Evolutionary conservation across 352 stramenopile species (phyloP).

Genomic region (Phytophthora agathidicida): DNA sequence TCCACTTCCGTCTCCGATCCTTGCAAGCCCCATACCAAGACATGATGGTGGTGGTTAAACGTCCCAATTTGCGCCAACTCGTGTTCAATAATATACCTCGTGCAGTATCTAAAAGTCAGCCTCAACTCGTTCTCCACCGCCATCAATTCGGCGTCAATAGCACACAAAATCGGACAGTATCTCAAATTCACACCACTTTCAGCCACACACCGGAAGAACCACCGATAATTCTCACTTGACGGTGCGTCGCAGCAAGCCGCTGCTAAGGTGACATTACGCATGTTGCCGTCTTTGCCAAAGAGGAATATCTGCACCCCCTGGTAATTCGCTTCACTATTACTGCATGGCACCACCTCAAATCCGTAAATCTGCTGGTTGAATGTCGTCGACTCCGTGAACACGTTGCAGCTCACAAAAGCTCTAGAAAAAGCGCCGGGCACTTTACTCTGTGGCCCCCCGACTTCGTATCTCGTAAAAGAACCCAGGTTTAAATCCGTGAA

Average conservation of each 20-base stretch:
- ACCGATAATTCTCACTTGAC: slow-evolving; percentile 50
- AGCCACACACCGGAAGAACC: slow-evolving; percentile 56
- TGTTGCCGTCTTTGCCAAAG: slow-evolving; percentile 61
- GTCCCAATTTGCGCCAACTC: slow-evolving; percentile 42
- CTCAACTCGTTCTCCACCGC: slow-evolving; percentile 43
- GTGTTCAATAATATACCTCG: slow-evolving; percentile 56
- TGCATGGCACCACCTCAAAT: slow-evolving; percentile 43
- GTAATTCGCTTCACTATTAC: slow-evolving; percentile 40
- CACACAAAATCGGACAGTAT: slow-evolving; percentile 50
- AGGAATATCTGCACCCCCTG: slow-evolving; percentile 55
- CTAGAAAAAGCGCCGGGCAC: slow-evolving; percentile 40
- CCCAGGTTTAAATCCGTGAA: slow-evolving; percentile 48
- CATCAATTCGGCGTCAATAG: slow-evolving; percentile 42
- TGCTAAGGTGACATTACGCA: slow-evolving; percentile 45
- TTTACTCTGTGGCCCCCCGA: slow-evolving; percentile 21
- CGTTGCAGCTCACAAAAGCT: slow-evolving; percentile 51
- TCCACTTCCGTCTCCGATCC: slow-evolving; percentile 46
- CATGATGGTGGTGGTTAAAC: slow-evolving; percentile 56
- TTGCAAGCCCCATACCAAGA: slow-evolving; percentile 60
- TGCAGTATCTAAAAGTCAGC: slow-evolving; percentile 59
- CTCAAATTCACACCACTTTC: slow-evolving; percentile 47
- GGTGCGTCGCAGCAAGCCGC: slow-evolving; percentile 44
- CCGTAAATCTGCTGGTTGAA: slow-evolving; percentile 67
- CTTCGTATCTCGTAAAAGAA: slow-evolving; percentile 38
- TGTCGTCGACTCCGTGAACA: slow-evolving; percentile 44